phyloP scores from a whole-genome alignment of 306 rosid genomes.

The Prosopis cineraria region DNA sequence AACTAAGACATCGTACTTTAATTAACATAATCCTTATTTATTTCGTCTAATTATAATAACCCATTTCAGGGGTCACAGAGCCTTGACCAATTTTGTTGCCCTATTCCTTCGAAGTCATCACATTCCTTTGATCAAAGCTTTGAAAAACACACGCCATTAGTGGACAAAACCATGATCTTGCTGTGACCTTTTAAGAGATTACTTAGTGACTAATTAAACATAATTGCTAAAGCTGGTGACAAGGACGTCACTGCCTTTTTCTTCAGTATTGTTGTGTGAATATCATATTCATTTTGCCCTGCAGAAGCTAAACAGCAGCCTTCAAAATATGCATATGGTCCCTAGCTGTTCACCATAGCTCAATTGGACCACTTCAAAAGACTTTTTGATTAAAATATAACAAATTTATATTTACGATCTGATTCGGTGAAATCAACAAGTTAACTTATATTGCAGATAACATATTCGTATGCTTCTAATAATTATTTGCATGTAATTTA shows the following conservation, averaged over 20 bases:
- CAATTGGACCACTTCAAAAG: constrained; percentile 28
- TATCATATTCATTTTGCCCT: constrained; percentile 21
- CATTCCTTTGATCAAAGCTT: constrained; percentile 21
- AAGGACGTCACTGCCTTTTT: constrained; percentile 19
- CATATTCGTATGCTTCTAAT: neutral
- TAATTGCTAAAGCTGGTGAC: constrained; percentile 25
- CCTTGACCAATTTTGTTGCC: constrained; percentile 2
- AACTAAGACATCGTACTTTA: neutral
- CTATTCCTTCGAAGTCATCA: constrained; percentile 12
- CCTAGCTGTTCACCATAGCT: neutral
- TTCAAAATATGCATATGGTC: constrained; percentile 1
- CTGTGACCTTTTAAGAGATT: constrained; percentile 15
- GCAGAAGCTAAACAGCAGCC: constrained; percentile 5
- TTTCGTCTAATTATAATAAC: constrained; percentile 1
- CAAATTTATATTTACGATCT: neutral
- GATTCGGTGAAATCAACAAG: neutral
- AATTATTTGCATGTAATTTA: neutral
- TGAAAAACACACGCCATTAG: constrained; percentile 20
- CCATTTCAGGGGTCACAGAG: neutral
- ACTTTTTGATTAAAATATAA: neutral
- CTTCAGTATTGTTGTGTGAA: neutral
- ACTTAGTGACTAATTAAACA: constrained; percentile 16
- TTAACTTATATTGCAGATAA: neutral
- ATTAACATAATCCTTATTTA: constrained; percentile 19
- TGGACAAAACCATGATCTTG: constrained; percentile 19